phyloP scores from a whole-genome alignment of 345 rosid genomes.

The Mallotus nudiflorus region DNA sequence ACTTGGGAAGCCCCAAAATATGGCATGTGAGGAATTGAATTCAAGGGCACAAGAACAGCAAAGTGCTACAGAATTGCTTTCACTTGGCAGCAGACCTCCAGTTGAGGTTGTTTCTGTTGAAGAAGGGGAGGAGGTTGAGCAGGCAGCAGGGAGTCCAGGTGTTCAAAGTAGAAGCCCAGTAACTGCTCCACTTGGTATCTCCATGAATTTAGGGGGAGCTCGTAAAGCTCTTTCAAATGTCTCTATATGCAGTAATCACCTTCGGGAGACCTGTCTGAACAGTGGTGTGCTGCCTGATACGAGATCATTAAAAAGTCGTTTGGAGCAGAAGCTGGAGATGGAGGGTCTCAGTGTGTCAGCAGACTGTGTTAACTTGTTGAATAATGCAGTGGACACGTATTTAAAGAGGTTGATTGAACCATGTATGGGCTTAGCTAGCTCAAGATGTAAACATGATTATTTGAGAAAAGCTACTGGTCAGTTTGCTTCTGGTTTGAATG shows the following conservation, averaged over 20 bases:
- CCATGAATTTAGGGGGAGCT: constrained; percentile 43
- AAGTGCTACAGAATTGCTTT: constrained; percentile 71
- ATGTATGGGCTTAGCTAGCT: constrained; percentile 56
- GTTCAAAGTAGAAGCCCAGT: constrained; percentile 75
- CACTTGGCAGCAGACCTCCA: constrained; percentile 84
- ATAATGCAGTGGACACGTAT: constrained; percentile 65
- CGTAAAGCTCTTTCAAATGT: constrained; percentile 41
- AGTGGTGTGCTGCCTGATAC: constrained; percentile 76
- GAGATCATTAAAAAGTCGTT: constrained; percentile 55
- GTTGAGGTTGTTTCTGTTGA: constrained; percentile 79
- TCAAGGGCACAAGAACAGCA: constrained; percentile 57
- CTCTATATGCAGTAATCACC: constrained; percentile 26
- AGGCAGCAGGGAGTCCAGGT: constrained; percentile 67
- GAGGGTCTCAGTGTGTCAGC: constrained; percentile 55
- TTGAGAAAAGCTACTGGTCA: constrained; percentile 26
- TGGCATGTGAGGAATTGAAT: constrained; percentile 48
- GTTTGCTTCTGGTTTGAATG: constrained; percentile 15
- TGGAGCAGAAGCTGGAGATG: constrained; percentile 65
- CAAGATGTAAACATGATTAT: constrained; percentile 35
- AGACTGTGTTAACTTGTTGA: constrained; percentile 68
- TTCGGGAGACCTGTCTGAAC: constrained; percentile 50
- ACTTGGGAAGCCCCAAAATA: constrained; percentile 72
- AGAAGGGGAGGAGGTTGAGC: constrained; percentile 98
- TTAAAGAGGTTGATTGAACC: constrained; percentile 75
- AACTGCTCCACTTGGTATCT: constrained; percentile 83